A percentile compares a stretch with the other conserved stretches of the same genome.
phyloP scores from a whole-genome alignment of 2,329 filamentous ascomycete genomes.

The Aureobasidium leucospermi region DNA sequence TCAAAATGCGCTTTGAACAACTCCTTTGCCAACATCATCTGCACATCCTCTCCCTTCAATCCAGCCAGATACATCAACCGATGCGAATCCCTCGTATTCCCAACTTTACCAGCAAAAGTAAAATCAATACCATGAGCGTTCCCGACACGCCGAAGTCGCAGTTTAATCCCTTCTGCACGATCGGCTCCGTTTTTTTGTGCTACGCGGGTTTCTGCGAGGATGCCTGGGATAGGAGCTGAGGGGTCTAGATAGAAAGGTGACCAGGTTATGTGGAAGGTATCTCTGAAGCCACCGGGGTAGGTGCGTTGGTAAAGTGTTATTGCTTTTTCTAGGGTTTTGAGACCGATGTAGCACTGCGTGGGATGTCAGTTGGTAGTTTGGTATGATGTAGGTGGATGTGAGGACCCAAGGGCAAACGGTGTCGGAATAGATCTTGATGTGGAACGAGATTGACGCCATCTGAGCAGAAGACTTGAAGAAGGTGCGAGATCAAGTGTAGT shows the following conservation, averaged over 20 bases:
- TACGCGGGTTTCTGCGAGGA: neutral
- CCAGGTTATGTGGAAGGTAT: neutral
- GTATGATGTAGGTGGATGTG: neutral
- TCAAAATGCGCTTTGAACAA: neutral
- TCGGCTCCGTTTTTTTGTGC: neutral
- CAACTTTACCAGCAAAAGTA: neutral
- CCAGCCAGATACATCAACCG: neutral
- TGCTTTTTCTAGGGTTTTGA: neutral
- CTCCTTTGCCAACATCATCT: neutral
- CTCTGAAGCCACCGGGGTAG: neutral
- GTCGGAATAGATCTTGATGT: neutral
- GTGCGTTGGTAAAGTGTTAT: neutral
- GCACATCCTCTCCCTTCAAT: neutral
- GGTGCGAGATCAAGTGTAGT: no score
- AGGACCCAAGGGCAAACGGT: neutral
- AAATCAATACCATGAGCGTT: neutral
- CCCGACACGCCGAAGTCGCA: neutral
- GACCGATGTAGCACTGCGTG: neutral
- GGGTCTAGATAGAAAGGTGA: neutral
- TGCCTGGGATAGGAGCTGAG: neutral
- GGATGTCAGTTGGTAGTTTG: neutral
- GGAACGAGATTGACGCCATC: neutral
- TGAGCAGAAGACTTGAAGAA: no score
- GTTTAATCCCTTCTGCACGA: neutral
- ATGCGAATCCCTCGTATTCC: neutral